Base-by-base conservation (phyloP, 495 filamentous ascomycete species). In the Lophiostoma macrostomum region DNA sequence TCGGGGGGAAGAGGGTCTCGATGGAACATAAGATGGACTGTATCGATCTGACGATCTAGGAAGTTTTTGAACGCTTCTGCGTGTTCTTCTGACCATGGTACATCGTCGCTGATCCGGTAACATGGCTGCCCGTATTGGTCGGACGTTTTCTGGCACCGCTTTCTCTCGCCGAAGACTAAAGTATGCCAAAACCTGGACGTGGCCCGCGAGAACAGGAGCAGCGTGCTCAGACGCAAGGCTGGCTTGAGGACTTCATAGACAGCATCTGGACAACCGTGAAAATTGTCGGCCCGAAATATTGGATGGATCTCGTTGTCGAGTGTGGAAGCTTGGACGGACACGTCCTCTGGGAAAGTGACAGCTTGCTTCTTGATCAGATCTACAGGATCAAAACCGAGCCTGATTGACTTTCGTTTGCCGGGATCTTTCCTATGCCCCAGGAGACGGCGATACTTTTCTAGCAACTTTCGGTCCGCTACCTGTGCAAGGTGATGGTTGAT, bases 301-400 rank as follows among this genome's bases (percentile, higher is more conserved):
- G 61, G 60, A 37, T 61, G 61, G n/a, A 66, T 64, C 7, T 66
- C 63, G 24, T 66, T 66, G 14, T 52, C 50, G 3, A 66, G 56
- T 18, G 47, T 66, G 14, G 60, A 64, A 22, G 18, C 8, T 1
- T 40, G 35, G 20, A 32, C 37, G 18, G 40, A 14, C 20, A 34
- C 2, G 23, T 48, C 28, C 25, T 49, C 43, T 32, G 47, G 37
- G 14, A 64, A 58, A 14, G 42, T 45, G 5, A 66, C 57, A 4
- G 64, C 64, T 39, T 66, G 60, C 37, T 64, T 66, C 32, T 53
- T 56, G 13, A 66, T 61, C 14, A 66, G 24, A 19, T 66, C 54
- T 29, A 56, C 42, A 27, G 64, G 64, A 40, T 66, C 57, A 28
- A 66, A 66, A 10, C 64, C 64, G 12, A 61, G 55, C 19, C 53